These are phyloP conservation scores for Ceratocystis diversiconidia DNA, from an alignment of 2,329 filamentous ascomycete genomes.

Conservation along the genomic window DNA sequence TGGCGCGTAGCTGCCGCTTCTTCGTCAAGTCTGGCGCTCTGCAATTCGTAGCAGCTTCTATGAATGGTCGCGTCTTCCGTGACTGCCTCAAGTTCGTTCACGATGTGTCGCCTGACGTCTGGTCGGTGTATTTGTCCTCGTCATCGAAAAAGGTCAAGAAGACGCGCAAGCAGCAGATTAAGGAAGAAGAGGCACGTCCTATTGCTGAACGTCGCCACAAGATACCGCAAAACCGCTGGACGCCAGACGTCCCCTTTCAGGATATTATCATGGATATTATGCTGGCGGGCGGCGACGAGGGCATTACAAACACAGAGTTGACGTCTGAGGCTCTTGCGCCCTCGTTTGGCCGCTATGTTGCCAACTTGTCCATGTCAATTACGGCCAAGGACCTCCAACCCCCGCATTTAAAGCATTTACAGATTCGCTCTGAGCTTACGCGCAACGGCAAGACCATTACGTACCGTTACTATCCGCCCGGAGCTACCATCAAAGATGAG, in stretches of 20 bases:
- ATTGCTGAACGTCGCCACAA: neutral
- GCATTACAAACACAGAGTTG: constrained; percentile 27
- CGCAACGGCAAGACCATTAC: constrained; percentile 18
- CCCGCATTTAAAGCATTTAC: constrained; percentile 28
- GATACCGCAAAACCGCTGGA: constrained; percentile 12
- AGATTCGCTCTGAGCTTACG: constrained; percentile 22
- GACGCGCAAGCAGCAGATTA: constrained; percentile 17
- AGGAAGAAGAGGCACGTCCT: constrained; percentile 14
- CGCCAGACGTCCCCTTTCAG: constrained; percentile 17
- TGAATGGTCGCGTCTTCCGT: constrained; percentile 41
- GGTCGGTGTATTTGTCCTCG: constrained; percentile 34
- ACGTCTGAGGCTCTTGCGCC: constrained; percentile 26
- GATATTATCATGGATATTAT: constrained; percentile 26
- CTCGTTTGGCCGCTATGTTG: constrained; percentile 27
- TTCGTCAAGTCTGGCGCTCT: constrained; percentile 42
- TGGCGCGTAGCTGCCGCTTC: constrained; percentile 44
- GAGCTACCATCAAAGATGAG: neutral
- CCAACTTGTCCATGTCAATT: constrained; percentile 18
- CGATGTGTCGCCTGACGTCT: constrained; percentile 42
- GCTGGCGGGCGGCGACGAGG: constrained; percentile 23
- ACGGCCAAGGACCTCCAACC: constrained; percentile 28
- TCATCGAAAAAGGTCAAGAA: constrained; percentile 17
- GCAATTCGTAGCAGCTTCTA: constrained; percentile 42
- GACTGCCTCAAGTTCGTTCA: constrained; percentile 46
- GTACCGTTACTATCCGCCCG: constrained; percentile 18